Base-by-base conservation (phyloP, 2,329 filamentous ascomycete genomes). In the Phaeosphaeria sp. region DNA sequence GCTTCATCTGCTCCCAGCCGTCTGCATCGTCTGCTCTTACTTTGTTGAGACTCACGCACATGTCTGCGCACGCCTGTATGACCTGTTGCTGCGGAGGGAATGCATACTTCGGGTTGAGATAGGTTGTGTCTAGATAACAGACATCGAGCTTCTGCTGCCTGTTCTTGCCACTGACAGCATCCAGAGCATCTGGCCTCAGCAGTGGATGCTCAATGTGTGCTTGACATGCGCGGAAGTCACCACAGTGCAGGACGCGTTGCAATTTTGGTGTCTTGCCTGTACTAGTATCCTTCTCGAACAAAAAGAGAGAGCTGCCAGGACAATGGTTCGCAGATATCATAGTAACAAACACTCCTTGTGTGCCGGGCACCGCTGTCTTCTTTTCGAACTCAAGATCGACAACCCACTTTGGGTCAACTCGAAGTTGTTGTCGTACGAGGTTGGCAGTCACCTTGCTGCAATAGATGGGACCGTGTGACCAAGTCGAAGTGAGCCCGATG, bases 281-380 rank as follows among this genome's bases (percentile, higher is more conserved):
- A 1, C 86, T 86, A 13, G 90, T 78, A 0, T 80, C 78, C 74
- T 97, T 97, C 74, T 97, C 91, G 65, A 97, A 98, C 0, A 99
- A 82, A 68, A 96, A 99, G 1, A 99, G 79, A 0, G 94, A 96
- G 69, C 93, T 97, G 0, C 95, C 95, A 0, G 95, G 95, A 67
- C 95, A 99, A 73, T 99, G 95, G 67, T 99, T 99, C 13, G 95
- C 95, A 2, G 92, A 88, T 30, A 99, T 92, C 92, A 98, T 97
- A 1, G 92, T 97, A 42, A 98, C 93, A 9, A 84, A 86, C 6
- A 93, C 93, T 1, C 93, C 93, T 53, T 90, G 86, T 0, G 93
- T 97, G 8, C 87, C 89, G 0, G 92, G 92, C 0, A 99, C 86
- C 60, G 96, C 91, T 6, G 89, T 84, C 51, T 85, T 87, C 68